Evolutionary conservation across 768 basidiomycete species (phyloP).

Genomic region (Psilocybe cyanescens): DNA sequence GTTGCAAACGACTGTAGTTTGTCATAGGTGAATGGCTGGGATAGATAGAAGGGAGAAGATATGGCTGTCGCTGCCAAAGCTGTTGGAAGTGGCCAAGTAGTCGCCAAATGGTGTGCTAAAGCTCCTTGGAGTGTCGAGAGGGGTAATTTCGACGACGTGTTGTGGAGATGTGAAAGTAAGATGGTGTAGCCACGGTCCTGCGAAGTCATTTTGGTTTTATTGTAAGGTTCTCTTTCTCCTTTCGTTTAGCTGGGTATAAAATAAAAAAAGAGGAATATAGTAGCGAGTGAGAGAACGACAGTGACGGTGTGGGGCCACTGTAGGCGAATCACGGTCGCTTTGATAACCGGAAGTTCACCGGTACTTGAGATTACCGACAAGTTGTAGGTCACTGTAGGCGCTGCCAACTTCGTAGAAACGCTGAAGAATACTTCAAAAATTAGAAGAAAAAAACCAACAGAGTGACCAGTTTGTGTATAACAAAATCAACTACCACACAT

Average conservation of each 20-base stretch:
- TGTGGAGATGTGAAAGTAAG: slow-evolving; percentile 58
- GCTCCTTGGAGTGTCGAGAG: slow-evolving; percentile 55
- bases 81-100: slow-evolving; percentile 53
- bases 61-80: slow-evolving; percentile 60
- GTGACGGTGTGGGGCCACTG: not conserved
- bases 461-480: too few relatives aligned
- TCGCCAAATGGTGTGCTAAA: slow-evolving; percentile 61
- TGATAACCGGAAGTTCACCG: slow-evolving; percentile 12
- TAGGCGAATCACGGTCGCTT: slow-evolving; percentile 4
- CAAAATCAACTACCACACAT: too few relatives aligned
- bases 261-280: not conserved
- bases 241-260: not conserved
- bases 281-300: not conserved
- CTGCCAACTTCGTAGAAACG: not conserved
- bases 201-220: slow-evolving; percentile 15
- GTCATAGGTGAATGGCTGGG: slow-evolving; percentile 44
- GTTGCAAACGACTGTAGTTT: slow-evolving; percentile 54
- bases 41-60: slow-evolving; percentile 56
- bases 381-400: slow-evolving; percentile 12
- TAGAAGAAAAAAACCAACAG: too few relatives aligned
- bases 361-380: slow-evolving; percentile 10
- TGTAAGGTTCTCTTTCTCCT: not conserved
- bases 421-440: too few relatives aligned
- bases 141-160: slow-evolving; percentile 43
- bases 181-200: slow-evolving; percentile 30